These are phyloP conservation scores for Herpetomonas samuelpessoai DNA, from an alignment of 208 protist genomes.

Conservation along the genomic window DNA sequence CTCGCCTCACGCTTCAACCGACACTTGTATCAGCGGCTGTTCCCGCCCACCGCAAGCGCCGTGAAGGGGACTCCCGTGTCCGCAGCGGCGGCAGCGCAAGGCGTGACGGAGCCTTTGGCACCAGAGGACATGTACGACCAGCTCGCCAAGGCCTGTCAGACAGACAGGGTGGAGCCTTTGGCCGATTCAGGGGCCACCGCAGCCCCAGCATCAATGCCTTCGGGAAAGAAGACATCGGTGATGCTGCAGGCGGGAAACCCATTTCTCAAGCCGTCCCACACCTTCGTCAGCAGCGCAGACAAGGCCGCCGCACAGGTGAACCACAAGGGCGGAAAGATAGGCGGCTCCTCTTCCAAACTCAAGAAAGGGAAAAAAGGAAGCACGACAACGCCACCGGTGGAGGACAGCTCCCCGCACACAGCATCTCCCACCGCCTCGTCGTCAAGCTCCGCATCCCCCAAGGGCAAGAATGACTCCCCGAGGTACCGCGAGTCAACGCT, in stretches of 20 bases:
- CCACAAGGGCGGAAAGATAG: too few relatives aligned
- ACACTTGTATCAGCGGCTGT: conserved; percentile 39
- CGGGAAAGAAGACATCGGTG: too few relatives aligned
- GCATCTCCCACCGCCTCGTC: too few relatives aligned
- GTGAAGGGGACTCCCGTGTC: too few relatives aligned
- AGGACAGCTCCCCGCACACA: too few relatives aligned
- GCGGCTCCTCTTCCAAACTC: neutral
- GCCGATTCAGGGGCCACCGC: too few relatives aligned
- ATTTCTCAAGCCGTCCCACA: neutral
- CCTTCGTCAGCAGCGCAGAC: neutral
- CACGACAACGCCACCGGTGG: too few relatives aligned
- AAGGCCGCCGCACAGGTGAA: neutral
- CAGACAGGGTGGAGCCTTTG: too few relatives aligned
- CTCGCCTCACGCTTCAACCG: conserved; percentile 38
- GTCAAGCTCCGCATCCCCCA: too few relatives aligned
- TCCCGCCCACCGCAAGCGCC: conserved; percentile 8
- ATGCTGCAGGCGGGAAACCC: neutral
- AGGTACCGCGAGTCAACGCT: neutral
- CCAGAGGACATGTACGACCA: neutral
- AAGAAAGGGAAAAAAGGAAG: too few relatives aligned
- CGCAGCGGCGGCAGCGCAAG: neutral
- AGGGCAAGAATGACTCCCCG: too few relatives aligned
- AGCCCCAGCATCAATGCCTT: too few relatives aligned
- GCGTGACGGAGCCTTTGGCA: neutral
- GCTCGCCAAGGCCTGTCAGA: neutral